phyloP scores from a whole-genome alignment of 2,329 filamentous ascomycete species.

The Leptographium wingfieldii region DNA sequence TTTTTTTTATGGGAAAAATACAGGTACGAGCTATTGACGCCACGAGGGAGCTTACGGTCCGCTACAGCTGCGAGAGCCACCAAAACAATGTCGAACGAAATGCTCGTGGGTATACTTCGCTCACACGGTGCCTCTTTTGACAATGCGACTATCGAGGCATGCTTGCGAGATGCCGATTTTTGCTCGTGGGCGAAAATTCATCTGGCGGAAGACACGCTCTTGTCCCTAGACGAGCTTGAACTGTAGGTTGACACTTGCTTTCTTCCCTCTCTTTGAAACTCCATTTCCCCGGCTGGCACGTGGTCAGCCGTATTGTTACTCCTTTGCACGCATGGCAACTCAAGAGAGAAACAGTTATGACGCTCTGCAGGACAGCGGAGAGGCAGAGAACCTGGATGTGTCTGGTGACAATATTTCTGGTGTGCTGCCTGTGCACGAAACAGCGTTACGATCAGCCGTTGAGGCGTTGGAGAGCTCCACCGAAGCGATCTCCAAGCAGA shows the following conservation, averaged over 20 bases:
- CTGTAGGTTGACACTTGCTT: constrained; percentile 23
- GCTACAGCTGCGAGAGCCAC: background rate
- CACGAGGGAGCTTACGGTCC: background rate
- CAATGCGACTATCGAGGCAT: constrained; percentile 18
- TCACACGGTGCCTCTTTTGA: constrained; percentile 5
- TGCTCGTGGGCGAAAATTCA: constrained; percentile 36
- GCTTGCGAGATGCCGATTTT: constrained; percentile 22
- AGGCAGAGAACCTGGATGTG: constrained; percentile 29
- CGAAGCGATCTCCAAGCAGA: constrained; percentile 50
- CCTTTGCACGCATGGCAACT: background rate
- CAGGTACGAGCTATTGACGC: background rate
- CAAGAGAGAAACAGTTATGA: constrained; percentile 29
- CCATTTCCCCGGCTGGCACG: no score
- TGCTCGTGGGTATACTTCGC: constrained; percentile 7
- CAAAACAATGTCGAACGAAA: background rate
- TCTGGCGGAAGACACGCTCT: constrained; percentile 36
- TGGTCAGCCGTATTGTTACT: background rate
- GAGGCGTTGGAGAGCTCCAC: constrained; percentile 53
- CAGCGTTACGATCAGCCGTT: constrained; percentile 48
- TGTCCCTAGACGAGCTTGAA: constrained; percentile 40
- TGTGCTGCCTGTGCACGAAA: constrained; percentile 40
- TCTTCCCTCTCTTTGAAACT: background rate
- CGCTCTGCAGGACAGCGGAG: constrained; percentile 33
- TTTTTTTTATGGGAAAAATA: background rate
- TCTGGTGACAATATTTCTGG: constrained; percentile 19